phyloP scores from a whole-genome alignment of 192 early-diverging fungal species.

The Coemansia sp. region DNA sequence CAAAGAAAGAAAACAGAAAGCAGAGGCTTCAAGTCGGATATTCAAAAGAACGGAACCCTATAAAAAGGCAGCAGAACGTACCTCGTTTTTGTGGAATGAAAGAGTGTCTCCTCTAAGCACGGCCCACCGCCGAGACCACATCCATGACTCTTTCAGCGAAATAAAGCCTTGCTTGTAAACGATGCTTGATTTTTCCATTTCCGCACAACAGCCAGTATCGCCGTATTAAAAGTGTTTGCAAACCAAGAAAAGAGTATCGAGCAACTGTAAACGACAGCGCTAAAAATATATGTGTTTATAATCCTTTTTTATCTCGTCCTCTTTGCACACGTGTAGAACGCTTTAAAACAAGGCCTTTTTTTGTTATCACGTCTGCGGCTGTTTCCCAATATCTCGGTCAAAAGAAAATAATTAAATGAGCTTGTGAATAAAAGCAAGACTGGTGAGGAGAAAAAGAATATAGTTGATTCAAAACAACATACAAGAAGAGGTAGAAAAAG shows the following conservation, averaged over 20 bases:
- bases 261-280: not conserved
- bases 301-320: not conserved
- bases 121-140: slow-evolving; percentile 95
- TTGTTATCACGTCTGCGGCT: not conserved
- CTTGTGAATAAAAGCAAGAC: not conserved
- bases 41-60: slow-evolving; percentile 3
- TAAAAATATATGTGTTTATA: not conserved
- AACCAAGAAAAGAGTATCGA: slow-evolving; percentile 3
- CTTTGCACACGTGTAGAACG: slow-evolving; percentile 5
- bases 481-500: slow-evolving; percentile 7
- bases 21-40: not conserved
- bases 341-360: not conserved
- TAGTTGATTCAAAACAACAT: slow-evolving; percentile 1
- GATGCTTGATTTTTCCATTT: slow-evolving; percentile 40
- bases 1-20: too few species aligned
- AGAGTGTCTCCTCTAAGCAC: slow-evolving; percentile 86
- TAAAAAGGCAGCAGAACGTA: slow-evolving; percentile 42
- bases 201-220: not conserved
- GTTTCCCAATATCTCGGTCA: not conserved
- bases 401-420: not conserved
- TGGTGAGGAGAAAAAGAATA: not conserved
- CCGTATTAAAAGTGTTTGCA: not conserved
- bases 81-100: slow-evolving; percentile 93
- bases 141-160: slow-evolving; percentile 82
- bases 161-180: slow-evolving; percentile 50